These are phyloP conservation scores for Fusarium anthophilum DNA, from an alignment of 2,329 filamentous ascomycete genomes.

Conservation along the genomic window DNA sequence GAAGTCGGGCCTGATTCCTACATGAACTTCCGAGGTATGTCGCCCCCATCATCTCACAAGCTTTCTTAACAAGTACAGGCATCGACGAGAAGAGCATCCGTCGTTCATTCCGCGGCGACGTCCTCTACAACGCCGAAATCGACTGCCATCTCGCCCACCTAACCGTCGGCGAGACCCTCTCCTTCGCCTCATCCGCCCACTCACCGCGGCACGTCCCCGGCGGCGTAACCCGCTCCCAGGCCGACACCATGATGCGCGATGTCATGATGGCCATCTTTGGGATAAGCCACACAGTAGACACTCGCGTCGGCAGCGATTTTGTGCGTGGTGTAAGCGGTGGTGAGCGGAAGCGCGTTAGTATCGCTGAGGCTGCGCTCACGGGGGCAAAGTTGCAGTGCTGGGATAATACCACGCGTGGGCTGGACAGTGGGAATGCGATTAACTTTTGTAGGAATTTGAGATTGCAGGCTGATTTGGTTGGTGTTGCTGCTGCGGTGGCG, in stretches of 20 bases:
- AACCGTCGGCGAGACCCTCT: conserved; percentile 71
- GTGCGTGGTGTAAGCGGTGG: conserved; percentile 79
- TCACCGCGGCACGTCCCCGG: conserved; percentile 58
- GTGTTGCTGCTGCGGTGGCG: conserved; percentile 42
- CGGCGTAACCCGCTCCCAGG: conserved; percentile 17
- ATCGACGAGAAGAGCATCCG: conserved; percentile 49
- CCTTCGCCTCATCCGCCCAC: conserved; percentile 67
- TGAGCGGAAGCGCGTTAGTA: conserved; percentile 80
- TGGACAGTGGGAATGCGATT: conserved; percentile 44
- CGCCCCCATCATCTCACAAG: fast-evolving
- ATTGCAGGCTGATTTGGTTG: conserved; percentile 40
- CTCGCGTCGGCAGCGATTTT: conserved; percentile 74
- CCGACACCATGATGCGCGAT: conserved; percentile 49
- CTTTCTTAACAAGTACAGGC: conserved; percentile 15
- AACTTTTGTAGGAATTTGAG: conserved; percentile 42
- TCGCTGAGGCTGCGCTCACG: conserved; percentile 69
- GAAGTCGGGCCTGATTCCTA: conserved; percentile 38
- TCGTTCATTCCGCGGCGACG: conserved; percentile 60
- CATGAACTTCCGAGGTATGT: conserved; percentile 63
- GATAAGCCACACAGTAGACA: conserved; percentile 77
- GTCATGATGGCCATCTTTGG: conserved; percentile 80
- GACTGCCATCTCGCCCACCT: conserved; percentile 73
- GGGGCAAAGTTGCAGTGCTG: conserved; percentile 45
- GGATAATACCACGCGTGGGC: conserved; percentile 45
- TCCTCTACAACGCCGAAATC: conserved; percentile 72